Base-by-base conservation (phyloP, 2,329 filamentous ascomycete species). In the Aspergillus pseudonomiae region DNA sequence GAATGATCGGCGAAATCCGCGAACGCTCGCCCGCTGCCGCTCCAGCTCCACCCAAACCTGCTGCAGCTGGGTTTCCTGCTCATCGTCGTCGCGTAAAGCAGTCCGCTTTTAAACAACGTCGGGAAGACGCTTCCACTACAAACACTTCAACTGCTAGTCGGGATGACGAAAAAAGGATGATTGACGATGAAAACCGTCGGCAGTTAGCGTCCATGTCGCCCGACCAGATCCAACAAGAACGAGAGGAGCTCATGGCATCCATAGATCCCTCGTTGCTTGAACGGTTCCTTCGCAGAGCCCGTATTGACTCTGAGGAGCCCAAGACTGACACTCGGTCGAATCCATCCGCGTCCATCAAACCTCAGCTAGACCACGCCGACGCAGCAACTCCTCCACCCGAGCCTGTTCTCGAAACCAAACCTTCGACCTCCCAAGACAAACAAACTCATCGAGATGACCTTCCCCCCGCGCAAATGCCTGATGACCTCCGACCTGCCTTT, bases 31-130 rank as follows among this genome's bases (percentile, higher is more conserved):
- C 86, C 30, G 78, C 82, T 16, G 78, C 83, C 16, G 71, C 77
- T 28, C 68, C 68, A 53, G 28, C 75, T 14, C 70, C 80, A 36
- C 74, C 79, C 6, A 89, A 87, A 66, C 84, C 91, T 5, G 89
- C 90, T 10, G 83, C 83, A 83, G 88, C 86, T 14, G 95, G 95
- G 1, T 98, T 98, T 70, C 95, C 95, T n/a, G 88, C 89, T 63
- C 94, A 93, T 77, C 95, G 91, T 77, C 93, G 91, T 75, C 88
- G 94, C 68, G 84, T 83, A 61, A 85, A 86, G 62, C 79, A 86
- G 9, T 97, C 93, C 1, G 86, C 90, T 1, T 97, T 97, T 81
- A 96, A 93, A 75, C 89, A 92, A 72, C 86, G 88, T 32, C 61
- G 67, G 61, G 43, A 66, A 39, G 24, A 71, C 24, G 68, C 64